A percentile compares a stretch with the other conserved stretches of the same genome.
These are phyloP conservation scores for Yarrowia osloensis DNA, from an alignment of 805 yeast genomes.

Conservation along the genomic window DNA sequence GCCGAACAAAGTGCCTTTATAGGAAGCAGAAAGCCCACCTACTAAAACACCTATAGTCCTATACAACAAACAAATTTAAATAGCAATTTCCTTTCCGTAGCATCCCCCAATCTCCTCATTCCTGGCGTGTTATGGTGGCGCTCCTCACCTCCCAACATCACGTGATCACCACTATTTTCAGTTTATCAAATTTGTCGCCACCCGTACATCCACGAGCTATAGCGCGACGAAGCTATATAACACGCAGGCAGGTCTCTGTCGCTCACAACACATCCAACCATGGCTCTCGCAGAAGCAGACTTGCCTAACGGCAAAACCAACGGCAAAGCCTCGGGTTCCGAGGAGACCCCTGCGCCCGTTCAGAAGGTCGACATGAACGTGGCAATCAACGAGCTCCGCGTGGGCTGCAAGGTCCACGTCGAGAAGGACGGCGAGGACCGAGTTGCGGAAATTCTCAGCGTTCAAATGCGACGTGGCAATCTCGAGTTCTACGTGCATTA, in stretches of 20 bases:
- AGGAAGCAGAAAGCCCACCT: no score
- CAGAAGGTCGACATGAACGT: conserved; percentile 40
- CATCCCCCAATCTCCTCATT: no score
- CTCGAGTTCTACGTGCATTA: conserved; percentile 90
- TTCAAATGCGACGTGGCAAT: conserved; percentile 71
- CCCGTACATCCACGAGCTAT: background rate
- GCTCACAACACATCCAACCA: background rate
- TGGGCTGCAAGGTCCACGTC: conserved; percentile 80
- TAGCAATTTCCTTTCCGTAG: no score
- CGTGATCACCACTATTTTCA: background rate
- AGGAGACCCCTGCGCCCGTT: conserved; percentile 19
- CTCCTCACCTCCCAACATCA: conserved; percentile 17
- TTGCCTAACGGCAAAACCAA: conserved; percentile 22
- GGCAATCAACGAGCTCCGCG: conserved; percentile 43
- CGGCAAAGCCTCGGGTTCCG: conserved; percentile 22
- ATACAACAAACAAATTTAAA: no score
- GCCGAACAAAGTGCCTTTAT: no score
- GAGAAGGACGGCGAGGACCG: conserved; percentile 78
- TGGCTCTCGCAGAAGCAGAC: conserved; percentile 27
- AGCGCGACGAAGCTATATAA: conserved; percentile 9
- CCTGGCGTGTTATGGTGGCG: background rate
- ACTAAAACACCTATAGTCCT: no score
- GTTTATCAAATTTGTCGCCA: conserved; percentile 19
- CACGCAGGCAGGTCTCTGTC: background rate
- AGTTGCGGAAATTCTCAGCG: conserved; percentile 81